Percentiles rank a stretch among this genome's conserved stretches.
Evolutionary conservation across 2,329 filamentous ascomycete species (phyloP).

Genomic region (Phialocephala subalpina): DNA sequence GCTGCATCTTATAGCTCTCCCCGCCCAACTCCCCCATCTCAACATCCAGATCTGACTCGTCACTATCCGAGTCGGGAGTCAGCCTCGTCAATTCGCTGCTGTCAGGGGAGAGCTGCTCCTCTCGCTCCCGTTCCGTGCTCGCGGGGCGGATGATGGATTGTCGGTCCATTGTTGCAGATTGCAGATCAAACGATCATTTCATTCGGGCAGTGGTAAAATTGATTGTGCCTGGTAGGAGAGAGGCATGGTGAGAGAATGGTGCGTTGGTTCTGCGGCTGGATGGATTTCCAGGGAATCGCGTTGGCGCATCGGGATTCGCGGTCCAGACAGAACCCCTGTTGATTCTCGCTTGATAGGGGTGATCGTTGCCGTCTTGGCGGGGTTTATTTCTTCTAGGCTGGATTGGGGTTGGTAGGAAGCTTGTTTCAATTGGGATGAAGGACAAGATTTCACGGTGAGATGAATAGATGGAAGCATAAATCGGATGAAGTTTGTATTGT

Average conservation of each 20-base stretch:
- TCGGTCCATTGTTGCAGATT: not conserved
- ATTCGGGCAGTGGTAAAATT: not conserved
- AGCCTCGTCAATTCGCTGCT: constrained; percentile 35
- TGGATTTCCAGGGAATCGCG: not conserved
- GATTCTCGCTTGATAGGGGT: constrained; percentile 1
- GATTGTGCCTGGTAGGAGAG: not conserved
- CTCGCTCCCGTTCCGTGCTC: not conserved
- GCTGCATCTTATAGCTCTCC: constrained; percentile 36
- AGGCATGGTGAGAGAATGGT: not conserved
- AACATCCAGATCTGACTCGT: constrained; percentile 39
- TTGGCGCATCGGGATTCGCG: not conserved
- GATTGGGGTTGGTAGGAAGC: not conserved
- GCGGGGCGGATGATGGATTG: not conserved
- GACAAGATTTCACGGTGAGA: no score
- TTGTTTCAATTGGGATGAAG: no score
- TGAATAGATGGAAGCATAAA: no score
- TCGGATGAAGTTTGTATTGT: no score
- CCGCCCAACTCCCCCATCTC: constrained; percentile 27
- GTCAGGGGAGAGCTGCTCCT: constrained; percentile 31
- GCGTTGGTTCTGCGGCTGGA: not conserved
- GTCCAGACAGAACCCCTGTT: not conserved
- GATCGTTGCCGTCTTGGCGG: constrained; percentile 18
- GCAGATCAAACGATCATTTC: not conserved
- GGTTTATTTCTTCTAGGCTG: not conserved
- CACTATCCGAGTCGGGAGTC: constrained; percentile 40